phyloP scores from a whole-genome alignment of 352 stramenopile genomes.

The Globisporangium cylindrosporum region DNA sequence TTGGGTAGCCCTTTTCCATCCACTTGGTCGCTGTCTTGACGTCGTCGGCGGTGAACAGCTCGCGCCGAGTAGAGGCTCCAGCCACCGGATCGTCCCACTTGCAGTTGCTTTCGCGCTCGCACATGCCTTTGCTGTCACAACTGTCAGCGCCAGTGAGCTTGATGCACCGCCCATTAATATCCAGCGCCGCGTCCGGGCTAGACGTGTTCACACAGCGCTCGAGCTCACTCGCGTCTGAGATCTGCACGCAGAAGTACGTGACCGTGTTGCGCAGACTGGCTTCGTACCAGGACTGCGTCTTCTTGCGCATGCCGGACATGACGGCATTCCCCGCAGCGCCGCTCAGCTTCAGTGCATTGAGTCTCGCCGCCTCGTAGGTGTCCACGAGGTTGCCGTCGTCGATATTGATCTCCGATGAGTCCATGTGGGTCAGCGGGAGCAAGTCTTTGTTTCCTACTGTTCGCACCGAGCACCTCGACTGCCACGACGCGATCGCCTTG shows the following conservation, averaged over 20 bases:
- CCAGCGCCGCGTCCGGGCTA: conserved; percentile 45
- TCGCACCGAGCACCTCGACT: conserved; percentile 50
- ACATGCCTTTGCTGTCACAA: conserved; percentile 59
- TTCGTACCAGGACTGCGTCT: conserved; percentile 66
- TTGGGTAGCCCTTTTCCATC: conserved; percentile 67
- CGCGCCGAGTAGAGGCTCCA: conserved; percentile 32
- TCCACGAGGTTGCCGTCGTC: conserved; percentile 53
- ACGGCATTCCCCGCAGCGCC: conserved; percentile 51
- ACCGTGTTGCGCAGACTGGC: conserved; percentile 58
- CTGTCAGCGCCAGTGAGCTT: conserved; percentile 40
- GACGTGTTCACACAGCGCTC: conserved; percentile 54
- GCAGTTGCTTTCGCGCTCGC: conserved; percentile 76
- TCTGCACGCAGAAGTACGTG: conserved; percentile 72
- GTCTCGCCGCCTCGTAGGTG: conserved; percentile 66
- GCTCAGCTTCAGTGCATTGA: conserved; percentile 67
- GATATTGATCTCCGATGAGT: conserved; percentile 52
- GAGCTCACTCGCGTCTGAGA: conserved; percentile 36
- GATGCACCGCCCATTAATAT: conserved; percentile 55
- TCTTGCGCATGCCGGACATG: conserved; percentile 72
- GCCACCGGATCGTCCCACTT: conserved; percentile 70
- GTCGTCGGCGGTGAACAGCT: conserved; percentile 57
- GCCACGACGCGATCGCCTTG: conserved; percentile 44
- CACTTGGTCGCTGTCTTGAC: conserved; percentile 56
- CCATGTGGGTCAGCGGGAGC: conserved; percentile 51
- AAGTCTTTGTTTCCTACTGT: conserved; percentile 56